Evolutionary conservation across 441 rosid genomes (phyloP), one percentile per base, ranked within the genome.

Genomic region (Gossypium trilobum): DNA sequence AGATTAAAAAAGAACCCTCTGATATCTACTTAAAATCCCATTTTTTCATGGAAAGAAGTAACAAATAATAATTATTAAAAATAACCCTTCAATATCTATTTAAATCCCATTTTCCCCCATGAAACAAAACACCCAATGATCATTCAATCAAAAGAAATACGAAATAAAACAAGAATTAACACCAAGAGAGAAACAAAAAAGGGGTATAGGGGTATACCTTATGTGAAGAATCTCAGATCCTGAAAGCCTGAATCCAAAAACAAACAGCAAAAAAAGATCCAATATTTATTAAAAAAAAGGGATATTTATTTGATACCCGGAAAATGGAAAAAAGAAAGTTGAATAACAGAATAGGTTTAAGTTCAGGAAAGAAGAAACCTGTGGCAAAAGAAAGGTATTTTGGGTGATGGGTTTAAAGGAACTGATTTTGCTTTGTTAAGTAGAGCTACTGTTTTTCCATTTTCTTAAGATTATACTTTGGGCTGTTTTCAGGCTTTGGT

Each of bases 181-280:
- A 74, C 31, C 17, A 69, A 69, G 27, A 31, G 29, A 65, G 20
- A 39, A 63, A 60, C 13, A 9, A 55, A 19, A 55, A 19, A 60
- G 19, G 4, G 36, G 42, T 33, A 33, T 33, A 33, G 42, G 42
- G 8, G 42, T 33, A 33, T 54, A 73, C 77, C 78, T 68, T 56
- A 67, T 42, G 29, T 29, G 56, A 71, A 65, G 19, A 74, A 33
- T 36, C 72, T 13, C 75, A 65, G 74, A 75, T 78, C 74, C 68
- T 60, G 19, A 33, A 19, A 20, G 27, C 0, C 2, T 22, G 29
- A 55, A 20, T 25, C 65, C 46, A 3, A 50, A 51, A 55, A 31
- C 61, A 68, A 69, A 54, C 9, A n/a, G 4, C 9, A 6, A 6
- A 36, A 62, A 62, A 36, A 29, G 63, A 66, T 50, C 57, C 13